Base-by-base conservation (phyloP, 1,284 basidiomycete genomes). In the Ustilago nuda region DNA sequence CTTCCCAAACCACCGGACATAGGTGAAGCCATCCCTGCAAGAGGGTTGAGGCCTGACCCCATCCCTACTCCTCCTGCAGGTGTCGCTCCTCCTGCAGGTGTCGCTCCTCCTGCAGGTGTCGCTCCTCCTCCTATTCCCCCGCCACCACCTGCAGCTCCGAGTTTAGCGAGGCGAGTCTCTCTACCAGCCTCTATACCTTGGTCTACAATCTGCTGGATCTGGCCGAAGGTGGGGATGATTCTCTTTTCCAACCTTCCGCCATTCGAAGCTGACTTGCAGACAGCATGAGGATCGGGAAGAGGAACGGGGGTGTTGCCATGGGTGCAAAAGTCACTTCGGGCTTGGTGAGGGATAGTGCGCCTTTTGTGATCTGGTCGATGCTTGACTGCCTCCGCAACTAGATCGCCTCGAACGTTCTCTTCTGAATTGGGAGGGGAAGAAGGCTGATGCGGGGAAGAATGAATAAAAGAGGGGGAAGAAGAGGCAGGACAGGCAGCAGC, bases 251-350 rank as follows among this genome's bases (percentile, higher is more conserved):
- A 13, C 36, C 55, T 45, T 2, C 11, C 15, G 5, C 2, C 5
- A 17, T 17, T 46, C 19, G 6, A 15, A 4, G 2, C n/a, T 36
- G 15, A 17, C 23, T 46, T 53, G 55, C 67, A 69, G 48, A 32
- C 30, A 33, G 5, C 19, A 1, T 30, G 7, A 11, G 12, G 39
- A 15, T 65, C 58, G 23, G 68, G 59, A 2, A 35, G 5, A 17
- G 48, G 12, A 12, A 53, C 52, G 0, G 68, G 62, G 8, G 36
- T 11, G 39, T 71, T 71, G 19, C 68, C 63, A 43, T 61, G 54
- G 3, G 23, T 27, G 23, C 68, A 71, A n/a, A 71, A 71, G n/a
- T 55, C 37, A 4, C 15, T 43, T 19, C 9, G 2, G 35, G 1
- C 32, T 15, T 17, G 19, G 3, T 2, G 9, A 35, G 48, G 15